Conservation (phyloP, 1,139 yeast genomes). For the Kodamaea alishanica region DNA sequence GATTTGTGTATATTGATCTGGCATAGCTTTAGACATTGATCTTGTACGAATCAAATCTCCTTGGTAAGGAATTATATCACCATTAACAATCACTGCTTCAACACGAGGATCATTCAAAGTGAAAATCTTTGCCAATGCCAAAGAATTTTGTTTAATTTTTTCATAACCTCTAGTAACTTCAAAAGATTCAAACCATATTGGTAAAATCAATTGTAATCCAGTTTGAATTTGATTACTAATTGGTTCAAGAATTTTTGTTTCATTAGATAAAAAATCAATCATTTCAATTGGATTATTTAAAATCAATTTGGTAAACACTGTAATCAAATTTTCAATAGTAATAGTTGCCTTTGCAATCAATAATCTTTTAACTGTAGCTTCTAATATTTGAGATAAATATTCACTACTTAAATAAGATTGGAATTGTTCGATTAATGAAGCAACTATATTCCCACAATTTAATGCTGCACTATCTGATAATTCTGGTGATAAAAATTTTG, state of each 20-base stretch:
- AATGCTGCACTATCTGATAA: slow-evolving; percentile 78
- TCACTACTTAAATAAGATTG: slow-evolving; percentile 44
- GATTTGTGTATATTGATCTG: slow-evolving; percentile 59
- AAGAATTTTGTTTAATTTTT: slow-evolving; percentile 64
- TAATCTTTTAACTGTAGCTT: slow-evolving; percentile 69
- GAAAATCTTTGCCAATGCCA: slow-evolving; percentile 67
- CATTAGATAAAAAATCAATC: slow-evolving; percentile 50
- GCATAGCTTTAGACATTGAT: slow-evolving; percentile 72
- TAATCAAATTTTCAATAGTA: slow-evolving; percentile 70
- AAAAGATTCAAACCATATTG: slow-evolving; percentile 80
- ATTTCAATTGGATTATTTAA: slow-evolving; percentile 58
- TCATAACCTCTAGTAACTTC: slow-evolving; percentile 78
- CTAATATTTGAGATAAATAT: slow-evolving; percentile 56
- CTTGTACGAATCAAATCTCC: slow-evolving; percentile 71
- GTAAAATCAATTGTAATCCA: slow-evolving; percentile 51
- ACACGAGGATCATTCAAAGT: slow-evolving; percentile 55
- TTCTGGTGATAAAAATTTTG: slow-evolving; percentile 67
- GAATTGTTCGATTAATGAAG: slow-evolving; percentile 62
- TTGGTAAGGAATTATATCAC: slow-evolving; percentile 66
- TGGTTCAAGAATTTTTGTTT: slow-evolving; percentile 33
- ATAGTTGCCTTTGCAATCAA: slow-evolving; percentile 63
- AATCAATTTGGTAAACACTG: slow-evolving; percentile 73
- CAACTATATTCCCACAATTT: slow-evolving; percentile 66
- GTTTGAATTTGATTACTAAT: slow-evolving; percentile 17
- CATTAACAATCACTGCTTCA: slow-evolving; percentile 58